phyloP scores from a whole-genome alignment of 2,329 filamentous ascomycete species.

The Leptographium lundbergii region DNA sequence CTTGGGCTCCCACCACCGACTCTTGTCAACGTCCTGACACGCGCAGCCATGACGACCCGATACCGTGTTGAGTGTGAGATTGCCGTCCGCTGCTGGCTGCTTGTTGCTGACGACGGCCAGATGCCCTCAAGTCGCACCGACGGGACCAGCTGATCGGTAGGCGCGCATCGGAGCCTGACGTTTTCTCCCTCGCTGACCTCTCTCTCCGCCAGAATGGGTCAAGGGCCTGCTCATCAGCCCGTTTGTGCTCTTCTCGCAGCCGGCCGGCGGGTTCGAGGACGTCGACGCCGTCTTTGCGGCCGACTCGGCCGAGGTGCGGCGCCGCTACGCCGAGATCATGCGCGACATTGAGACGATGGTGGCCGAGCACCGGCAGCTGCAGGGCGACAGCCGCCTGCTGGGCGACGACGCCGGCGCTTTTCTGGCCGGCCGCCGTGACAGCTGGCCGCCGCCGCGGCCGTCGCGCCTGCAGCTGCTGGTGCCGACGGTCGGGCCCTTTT shows the following conservation, averaged over 20 bases:
- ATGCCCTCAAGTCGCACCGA: conserved; percentile 68
- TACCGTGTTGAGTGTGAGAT: conserved; percentile 62
- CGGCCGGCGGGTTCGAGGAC: conserved; percentile 70
- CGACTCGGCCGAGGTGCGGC: conserved; percentile 70
- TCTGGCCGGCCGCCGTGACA: conserved; percentile 33
- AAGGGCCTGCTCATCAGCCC: conserved; percentile 89
- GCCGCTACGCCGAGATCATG: conserved; percentile 91
- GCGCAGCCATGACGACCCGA: conserved; percentile 41
- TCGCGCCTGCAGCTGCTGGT: conserved; percentile 91
- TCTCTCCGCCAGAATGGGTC: conserved; percentile 67
- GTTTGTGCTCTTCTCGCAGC: conserved; percentile 92
- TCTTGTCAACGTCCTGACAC: neutral
- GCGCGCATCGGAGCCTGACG: neutral
- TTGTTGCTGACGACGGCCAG: conserved; percentile 20
- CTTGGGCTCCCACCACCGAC: too few relatives aligned
- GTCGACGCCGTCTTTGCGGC: conserved; percentile 51
- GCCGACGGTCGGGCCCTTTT: conserved; percentile 84
- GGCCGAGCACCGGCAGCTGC: conserved; percentile 79
- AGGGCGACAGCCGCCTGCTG: conserved; percentile 33
- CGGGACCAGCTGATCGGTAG: conserved; percentile 66
- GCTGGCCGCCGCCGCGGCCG: conserved; percentile 31
- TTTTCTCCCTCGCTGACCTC: neutral
- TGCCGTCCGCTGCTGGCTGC: neutral
- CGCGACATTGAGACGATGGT: conserved; percentile 85
- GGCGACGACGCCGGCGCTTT: conserved; percentile 25